Evolutionary conservation across 2,329 filamentous ascomycete genomes (phyloP), one percentile per base, ranked within the genome.

Genomic region (Monosporascus sp.): DNA sequence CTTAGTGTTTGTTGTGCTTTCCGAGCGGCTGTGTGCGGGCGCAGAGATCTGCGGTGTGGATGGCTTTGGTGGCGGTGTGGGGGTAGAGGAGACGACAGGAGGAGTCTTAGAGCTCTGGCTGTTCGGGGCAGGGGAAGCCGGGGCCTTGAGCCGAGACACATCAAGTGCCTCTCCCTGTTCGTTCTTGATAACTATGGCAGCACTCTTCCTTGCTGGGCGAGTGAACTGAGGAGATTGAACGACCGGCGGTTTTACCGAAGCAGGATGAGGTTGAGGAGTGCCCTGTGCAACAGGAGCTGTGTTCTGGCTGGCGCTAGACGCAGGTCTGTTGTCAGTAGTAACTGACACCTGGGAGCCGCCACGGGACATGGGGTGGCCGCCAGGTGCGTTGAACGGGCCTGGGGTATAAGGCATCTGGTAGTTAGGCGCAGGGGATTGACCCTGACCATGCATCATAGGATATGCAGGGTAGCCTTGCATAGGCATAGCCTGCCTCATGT

Each of bases 151-250:
- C 51, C 72, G 82, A 67, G 75, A 89, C 74, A 78, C 81, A 61
- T 90, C 84, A 14, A 97, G 76, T 31, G 84, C 82, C 66, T 94
- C 90, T 57, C 90, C 92, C 52, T 86, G 81, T 31, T 87, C 81
- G 64, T 90, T 89, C 77, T 90, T 95, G 76, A 97, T 96, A 48
- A 85, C 78, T 59, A 97, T 88, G 1, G 87, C 85, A 47, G 84
- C 85, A 70, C 83, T 90, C 77, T 87, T 89, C 68, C 77, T 78
- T 20, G 74, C 75, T 25, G 66, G 65, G 63, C 78, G 82, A 67
- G 74, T 68, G 54, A 81, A 80, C 54, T 69, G 71, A 39, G 70
- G 72, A 15, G 73, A 70, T 3, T 72, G 66, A 55, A 71, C 70
- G n/a, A 80, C 67, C 2, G 69, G 64, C 2, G 71, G 70, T 47